Base-by-base conservation (phyloP, 257 asterid species). In the Marsdenia floribunda region DNA sequence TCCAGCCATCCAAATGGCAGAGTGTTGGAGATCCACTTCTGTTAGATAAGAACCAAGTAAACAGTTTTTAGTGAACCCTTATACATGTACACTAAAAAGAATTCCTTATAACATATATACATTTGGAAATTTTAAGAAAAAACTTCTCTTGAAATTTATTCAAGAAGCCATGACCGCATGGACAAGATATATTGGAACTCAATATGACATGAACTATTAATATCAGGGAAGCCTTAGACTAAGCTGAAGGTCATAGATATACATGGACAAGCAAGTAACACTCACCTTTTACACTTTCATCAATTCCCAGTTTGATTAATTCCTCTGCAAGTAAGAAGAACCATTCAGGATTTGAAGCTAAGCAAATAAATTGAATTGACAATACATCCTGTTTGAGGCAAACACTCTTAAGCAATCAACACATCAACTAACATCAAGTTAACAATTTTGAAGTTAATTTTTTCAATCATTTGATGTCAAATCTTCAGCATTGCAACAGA, bases 1-100 rank as follows among this genome's bases (percentile, higher is more conserved):
- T 79, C 97, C 93, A 66, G 96, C 94, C 91, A 94, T 94, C 97
- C 97, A 92, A 79, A 94, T 94, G 77, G 97, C 93, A 64, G 97
- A 89, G 81, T 89, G 97, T 70, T 88, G 95, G 80, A 94, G 83
- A 85, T 92, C 92, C 75, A 83, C 99, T 84, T 94, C 99, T 92
- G 96, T 72, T 65, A 75, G 71, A 64, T 49, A 77, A 67, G 77
- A 33, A 79, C 73, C 73, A 80, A 61, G 76, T 1, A 77, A 81
- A 79, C 42, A 84, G n/a, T 55, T 47, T 81, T 83, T 74, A 85
- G 80, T 65, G 65, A n/a, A n/a, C n/a, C n/a, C n/a, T n/a, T n/a
- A n/a, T n/a, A n/a, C n/a, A n/a, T n/a, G n/a, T n/a, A n/a, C n/a
- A n/a, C n/a, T n/a, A n/a, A n/a, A 16, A 8, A 2, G 4, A 18